Evolutionary conservation across 345 rosid species (phyloP), one percentile per base, ranked within the genome.

Genomic region (Dovyalis caffra): DNA sequence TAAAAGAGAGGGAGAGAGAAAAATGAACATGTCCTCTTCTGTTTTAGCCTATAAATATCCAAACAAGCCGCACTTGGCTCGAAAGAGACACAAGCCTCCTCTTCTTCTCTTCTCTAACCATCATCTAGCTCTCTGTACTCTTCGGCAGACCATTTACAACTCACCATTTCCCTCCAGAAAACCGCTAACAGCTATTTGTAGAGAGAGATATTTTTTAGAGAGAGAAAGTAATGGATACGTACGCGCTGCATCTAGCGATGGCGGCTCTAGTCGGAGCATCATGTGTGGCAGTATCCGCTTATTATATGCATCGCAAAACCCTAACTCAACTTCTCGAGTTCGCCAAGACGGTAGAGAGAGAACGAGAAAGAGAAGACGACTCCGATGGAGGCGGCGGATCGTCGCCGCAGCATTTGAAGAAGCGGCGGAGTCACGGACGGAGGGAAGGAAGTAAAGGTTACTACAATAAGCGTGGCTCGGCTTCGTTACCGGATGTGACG

Each of bases 191-290:
- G 18, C n/a, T n/a, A n/a, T n/a, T n/a, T n/a, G 3, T 43, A 51
- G 8, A 34, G 28, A 32, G 56, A 6, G 6, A 31, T 45, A 66
- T n/a, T 53, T 53, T 53, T 9, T 31, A 34, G 58, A 25, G 45
- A 31, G 29, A 45, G 21, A 35, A 10, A 65, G 58, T 28, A 26
- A 93, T 96, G 99, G 98, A 96, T n/a, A 67, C 92, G 8, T 86
- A 90, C 78, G 51, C 94, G 66, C 66, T 88, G 69, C 97, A 93
- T 77, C 87, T 96, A 21, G 97, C 98, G 79, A 88, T 93, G 83
- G 98, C 99, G 86, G 98, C 99, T 77, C 89, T 96, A 29, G 88
- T 96, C 1, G 98, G 99, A 81, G 98, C 98, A 51, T 96, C 99
- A 38, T 75, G 93, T 34, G 97, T 93, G 33, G 98, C 97, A 0